Evolutionary conservation across 169 alveolate genomes (phyloP).

Genomic region (Neospora caninum): DNA sequence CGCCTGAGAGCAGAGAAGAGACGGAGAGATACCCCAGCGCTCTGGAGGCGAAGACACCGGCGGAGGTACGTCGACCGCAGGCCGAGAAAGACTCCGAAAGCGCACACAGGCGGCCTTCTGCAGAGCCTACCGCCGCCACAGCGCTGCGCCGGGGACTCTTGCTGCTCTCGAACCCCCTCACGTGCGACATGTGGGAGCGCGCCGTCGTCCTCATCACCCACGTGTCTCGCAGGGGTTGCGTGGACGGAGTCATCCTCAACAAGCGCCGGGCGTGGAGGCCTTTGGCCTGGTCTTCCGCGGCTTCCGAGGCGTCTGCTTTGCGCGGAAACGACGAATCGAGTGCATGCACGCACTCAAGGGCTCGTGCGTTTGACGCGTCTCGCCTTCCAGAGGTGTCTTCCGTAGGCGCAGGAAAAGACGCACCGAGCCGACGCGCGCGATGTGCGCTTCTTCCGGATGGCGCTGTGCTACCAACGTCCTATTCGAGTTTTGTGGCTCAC

Average conservation of each 20-base stretch:
- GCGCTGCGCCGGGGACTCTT: background rate
- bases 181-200: background rate
- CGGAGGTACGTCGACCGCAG: background rate
- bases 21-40: background rate
- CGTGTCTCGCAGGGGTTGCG: conserved; percentile 9
- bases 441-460: background rate
- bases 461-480: background rate
- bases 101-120: background rate
- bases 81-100: background rate
- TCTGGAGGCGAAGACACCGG: background rate
- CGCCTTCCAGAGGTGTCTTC: too few species aligned
- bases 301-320: background rate
- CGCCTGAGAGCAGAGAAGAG: background rate
- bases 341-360: background rate
- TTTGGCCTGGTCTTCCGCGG: background rate
- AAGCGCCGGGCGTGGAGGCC: conserved; percentile 5
- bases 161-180: conserved; percentile 9
- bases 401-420: background rate
- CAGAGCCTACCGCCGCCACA: background rate
- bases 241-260: conserved; percentile 15
- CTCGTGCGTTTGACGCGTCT: background rate
- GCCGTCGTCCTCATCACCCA: conserved; percentile 32
- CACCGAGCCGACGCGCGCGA: background rate
- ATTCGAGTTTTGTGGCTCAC: background rate
- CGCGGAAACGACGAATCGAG: background rate